Evolutionary conservation across 2,329 filamentous ascomycete species (phyloP), one percentile per base, ranked within the genome.

Genomic region (Penicillium rolfsii): DNA sequence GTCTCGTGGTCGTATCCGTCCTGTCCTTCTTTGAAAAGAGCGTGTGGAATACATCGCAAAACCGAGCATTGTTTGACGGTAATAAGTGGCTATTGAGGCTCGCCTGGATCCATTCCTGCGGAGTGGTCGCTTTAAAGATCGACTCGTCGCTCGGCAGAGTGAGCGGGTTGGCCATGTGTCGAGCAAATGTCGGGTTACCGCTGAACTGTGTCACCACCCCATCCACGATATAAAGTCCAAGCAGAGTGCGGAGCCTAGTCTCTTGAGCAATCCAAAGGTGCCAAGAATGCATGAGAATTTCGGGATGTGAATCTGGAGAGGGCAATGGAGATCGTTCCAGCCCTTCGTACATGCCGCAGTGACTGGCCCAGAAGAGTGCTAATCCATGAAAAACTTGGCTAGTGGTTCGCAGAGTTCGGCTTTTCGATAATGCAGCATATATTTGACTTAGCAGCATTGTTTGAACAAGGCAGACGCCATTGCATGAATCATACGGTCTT

Each of bases 301-400:
- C 33, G 8, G 45, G 28, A n/a, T 19, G 40, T 3, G 52, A 57
- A 22, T 55, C 48, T 35, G 22, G 9, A n/a, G 5, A 30, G 8
- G 61, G 57, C 2, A 60, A n/a, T 6, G 43, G 6, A 36, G 48
- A 24, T 12, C 12, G 16, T 12, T 57, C 46, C 3, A 56, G 41
- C 2, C 30, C 30, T 19, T 59, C 57, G 46, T 69, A 71, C 67
- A 74, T 72, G 12, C 71, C 72, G 46, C 74, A 76, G 52, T 75
- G 70, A 40, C 73, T 67, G 8, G 74, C 73, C 74, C 74, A 76
- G 52, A 70, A 71, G 59, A 76, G 75, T 4, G 67, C 70, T 4
- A 76, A 62, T 8, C 67, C 72, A 63, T 76, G 73, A 58, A 76
- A 76, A 5, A 70, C 67, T 57, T 76, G 74, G 50, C 69, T 73